Conservation (phyloP, 2,329 filamentous ascomycete species). For the Xylariaceae sp. region DNA sequence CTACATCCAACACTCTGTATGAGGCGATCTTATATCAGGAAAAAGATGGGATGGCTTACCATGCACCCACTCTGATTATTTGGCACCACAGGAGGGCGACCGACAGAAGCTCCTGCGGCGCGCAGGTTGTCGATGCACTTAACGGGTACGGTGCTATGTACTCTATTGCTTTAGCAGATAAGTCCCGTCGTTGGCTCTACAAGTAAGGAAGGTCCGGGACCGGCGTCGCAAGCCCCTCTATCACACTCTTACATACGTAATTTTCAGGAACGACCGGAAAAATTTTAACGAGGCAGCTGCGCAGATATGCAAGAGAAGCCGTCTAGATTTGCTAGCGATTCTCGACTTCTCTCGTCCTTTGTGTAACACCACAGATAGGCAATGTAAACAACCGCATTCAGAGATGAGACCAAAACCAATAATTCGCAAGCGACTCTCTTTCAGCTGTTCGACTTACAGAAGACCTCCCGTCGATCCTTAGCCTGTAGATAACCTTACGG, state of each 20-base stretch:
- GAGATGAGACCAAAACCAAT: no score
- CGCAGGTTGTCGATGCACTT: background rate
- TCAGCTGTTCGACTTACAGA: no score
- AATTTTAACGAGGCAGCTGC: background rate
- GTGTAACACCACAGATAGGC: no score
- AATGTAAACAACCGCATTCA: no score
- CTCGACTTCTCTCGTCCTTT: background rate
- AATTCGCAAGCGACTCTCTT: no score
- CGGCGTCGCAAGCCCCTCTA: background rate
- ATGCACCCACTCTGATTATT: background rate
- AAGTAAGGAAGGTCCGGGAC: background rate
- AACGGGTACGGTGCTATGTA: background rate
- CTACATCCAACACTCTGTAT: no score
- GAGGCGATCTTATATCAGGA: no score
- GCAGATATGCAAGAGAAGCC: background rate
- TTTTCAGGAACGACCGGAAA: background rate
- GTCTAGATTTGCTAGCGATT: background rate
- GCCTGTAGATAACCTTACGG: no score
- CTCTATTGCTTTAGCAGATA: background rate
- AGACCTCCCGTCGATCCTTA: no score
- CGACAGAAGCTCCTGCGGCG: background rate
- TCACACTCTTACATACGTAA: background rate
- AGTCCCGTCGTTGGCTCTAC: no score
- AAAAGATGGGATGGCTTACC: background rate
- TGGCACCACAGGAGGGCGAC: background rate